Evolutionary conservation across 768 basidiomycete genomes (phyloP).

Genomic region (Clitopilus hobsonii): DNA sequence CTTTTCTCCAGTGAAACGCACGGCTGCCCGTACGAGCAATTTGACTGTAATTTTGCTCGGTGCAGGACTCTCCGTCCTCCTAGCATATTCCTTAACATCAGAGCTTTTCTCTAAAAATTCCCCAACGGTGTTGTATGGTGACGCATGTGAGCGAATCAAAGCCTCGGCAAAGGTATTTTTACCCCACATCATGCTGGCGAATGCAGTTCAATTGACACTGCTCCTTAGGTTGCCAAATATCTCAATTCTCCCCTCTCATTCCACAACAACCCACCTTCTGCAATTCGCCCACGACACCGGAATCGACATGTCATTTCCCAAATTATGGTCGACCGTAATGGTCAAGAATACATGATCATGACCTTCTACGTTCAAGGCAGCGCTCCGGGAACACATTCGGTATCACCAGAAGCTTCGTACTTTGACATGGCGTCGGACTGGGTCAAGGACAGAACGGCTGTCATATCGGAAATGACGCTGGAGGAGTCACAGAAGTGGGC

Average conservation of each 20-base stretch:
- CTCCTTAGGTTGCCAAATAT: slow-evolving; percentile 59
- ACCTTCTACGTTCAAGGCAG: slow-evolving; percentile 76
- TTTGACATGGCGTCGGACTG: slow-evolving; percentile 38
- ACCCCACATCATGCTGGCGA: background rate
- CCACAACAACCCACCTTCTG: slow-evolving; percentile 80
- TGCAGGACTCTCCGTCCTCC: slow-evolving; percentile 73
- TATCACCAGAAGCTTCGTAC: slow-evolving; percentile 36
- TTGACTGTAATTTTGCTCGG: slow-evolving; percentile 63
- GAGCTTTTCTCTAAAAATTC: slow-evolving; percentile 89
- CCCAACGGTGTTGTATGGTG: slow-evolving; percentile 73
- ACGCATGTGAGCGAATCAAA: slow-evolving; percentile 51
- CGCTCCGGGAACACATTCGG: slow-evolving; percentile 30
- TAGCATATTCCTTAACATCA: slow-evolving; percentile 75
- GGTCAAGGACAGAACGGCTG: slow-evolving; percentile 32
- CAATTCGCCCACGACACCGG: slow-evolving; percentile 71
- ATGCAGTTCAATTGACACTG: slow-evolving; percentile 5
- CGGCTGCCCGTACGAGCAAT: slow-evolving; percentile 46
- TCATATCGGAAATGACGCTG: slow-evolving; percentile 47
- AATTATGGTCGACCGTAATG: slow-evolving; percentile 64
- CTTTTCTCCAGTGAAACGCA: slow-evolving; percentile 35
- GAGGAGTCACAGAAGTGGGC: slow-evolving; percentile 50
- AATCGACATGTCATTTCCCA: slow-evolving; percentile 80
- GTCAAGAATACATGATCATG: slow-evolving; percentile 80
- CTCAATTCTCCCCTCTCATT: slow-evolving; percentile 66
- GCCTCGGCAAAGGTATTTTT: slow-evolving; percentile 38